Percentiles rank a stretch among this genome's conserved stretches.
phyloP scores from a whole-genome alignment of 1,284 basidiomycete species.

The Coriolopsis trogii region DNA sequence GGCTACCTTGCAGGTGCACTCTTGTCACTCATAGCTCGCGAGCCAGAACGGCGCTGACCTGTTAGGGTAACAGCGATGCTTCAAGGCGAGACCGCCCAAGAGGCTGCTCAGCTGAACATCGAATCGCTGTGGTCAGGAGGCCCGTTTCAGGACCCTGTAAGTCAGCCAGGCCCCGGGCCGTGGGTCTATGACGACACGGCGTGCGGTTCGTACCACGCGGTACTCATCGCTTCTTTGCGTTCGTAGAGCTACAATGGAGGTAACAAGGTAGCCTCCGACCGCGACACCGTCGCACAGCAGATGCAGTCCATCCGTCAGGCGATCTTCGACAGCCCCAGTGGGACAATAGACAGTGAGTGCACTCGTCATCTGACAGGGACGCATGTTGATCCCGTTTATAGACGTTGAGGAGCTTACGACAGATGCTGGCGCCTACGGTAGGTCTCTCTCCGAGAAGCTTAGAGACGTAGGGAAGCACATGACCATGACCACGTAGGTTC shows the following conservation, averaged over 20 bases:
- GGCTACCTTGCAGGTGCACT: slow-evolving; percentile 70
- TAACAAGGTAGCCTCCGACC: slow-evolving; percentile 56
- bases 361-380: too few species aligned
- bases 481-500: too few species aligned
- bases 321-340: slow-evolving; percentile 61
- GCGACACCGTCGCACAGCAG: slow-evolving; percentile 44
- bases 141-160: slow-evolving; percentile 63
- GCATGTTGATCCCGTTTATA: slow-evolving; percentile 30
- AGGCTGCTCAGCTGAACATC: slow-evolving; percentile 69
- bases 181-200: too few species aligned
- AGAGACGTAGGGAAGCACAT: background rate
- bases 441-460: too few species aligned
- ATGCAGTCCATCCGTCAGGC: slow-evolving; percentile 57
- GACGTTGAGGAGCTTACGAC: slow-evolving; percentile 58
- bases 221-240: background rate
- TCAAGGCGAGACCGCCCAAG: slow-evolving; percentile 60
- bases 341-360: slow-evolving; percentile 58
- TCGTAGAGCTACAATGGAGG: slow-evolving; percentile 73
- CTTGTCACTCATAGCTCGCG: background rate
- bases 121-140: slow-evolving; percentile 80
- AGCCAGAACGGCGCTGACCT: background rate
- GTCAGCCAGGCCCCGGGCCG: slow-evolving; percentile 36
- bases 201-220: slow-evolving; percentile 1
- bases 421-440: slow-evolving; percentile 64
- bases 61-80: slow-evolving; percentile 55